Evolutionary conservation across 306 rosid species (phyloP).

Genomic region (Cajanus cajan): DNA sequence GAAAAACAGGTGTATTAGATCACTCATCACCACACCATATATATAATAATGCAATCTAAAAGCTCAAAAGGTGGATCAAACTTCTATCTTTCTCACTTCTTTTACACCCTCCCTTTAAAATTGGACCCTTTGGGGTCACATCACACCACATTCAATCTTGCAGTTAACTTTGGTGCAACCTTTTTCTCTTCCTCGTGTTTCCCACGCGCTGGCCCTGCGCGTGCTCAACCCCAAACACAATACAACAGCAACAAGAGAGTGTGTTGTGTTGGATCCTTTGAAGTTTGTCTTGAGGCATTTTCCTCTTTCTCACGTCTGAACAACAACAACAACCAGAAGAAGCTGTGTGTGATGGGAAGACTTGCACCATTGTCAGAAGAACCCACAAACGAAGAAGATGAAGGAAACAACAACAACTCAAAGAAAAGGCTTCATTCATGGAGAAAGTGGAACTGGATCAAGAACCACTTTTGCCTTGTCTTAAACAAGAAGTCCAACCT

Average conservation of each 20-base stretch:
- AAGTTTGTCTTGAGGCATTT: slow-evolving; percentile 8
- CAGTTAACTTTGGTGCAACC: slow-evolving; percentile 17
- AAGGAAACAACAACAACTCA: slow-evolving; percentile 16
- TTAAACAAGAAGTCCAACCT: slow-evolving; percentile 72
- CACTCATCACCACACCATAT: not conserved
- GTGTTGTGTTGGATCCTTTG: not conserved
- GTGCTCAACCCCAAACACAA: slow-evolving; percentile 26
- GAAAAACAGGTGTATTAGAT: not conserved
- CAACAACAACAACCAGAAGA: slow-evolving; percentile 22
- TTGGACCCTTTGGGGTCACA: not conserved
- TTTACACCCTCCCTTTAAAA: not conserved
- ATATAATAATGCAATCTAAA: slow-evolving; percentile 12
- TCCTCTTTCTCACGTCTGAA: slow-evolving; percentile 21
- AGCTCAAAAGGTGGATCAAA: not conserved
- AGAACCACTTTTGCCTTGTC: slow-evolving; percentile 59
- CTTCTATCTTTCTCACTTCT: not conserved
- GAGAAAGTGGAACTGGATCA: slow-evolving; percentile 91
- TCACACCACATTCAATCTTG: slow-evolving; percentile 18
- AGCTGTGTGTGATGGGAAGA: slow-evolving; percentile 47
- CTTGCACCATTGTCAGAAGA: slow-evolving; percentile 90
- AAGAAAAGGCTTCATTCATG: slow-evolving; percentile 67
- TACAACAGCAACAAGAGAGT: not conserved
- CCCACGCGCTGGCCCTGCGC: slow-evolving; percentile 36
- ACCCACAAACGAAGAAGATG: slow-evolving; percentile 69
- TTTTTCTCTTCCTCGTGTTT: slow-evolving; percentile 14